Base-by-base conservation (phyloP, 2,329 filamentous ascomycete species). In the Pestalotiopsis sp. region DNA sequence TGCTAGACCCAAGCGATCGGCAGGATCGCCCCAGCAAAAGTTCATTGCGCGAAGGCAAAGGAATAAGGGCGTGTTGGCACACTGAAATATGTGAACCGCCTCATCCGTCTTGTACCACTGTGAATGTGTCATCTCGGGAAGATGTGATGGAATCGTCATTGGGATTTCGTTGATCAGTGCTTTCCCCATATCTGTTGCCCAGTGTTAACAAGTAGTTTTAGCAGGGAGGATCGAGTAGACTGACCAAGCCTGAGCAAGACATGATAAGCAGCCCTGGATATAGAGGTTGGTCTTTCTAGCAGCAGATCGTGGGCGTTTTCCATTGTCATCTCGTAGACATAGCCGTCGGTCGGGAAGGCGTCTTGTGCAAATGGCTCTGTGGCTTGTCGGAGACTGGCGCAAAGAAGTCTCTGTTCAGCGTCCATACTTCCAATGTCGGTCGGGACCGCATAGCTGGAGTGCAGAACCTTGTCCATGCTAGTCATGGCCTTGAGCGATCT, bases 1-100 rank as follows among this genome's bases (percentile, higher is more conserved):
- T n/a, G 66, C n/a, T 17, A 27, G 64, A n/a, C 64, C 61, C 12
- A 69, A 70, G 38, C 74, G 75, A 31, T 36, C 61, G 57, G 4
- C 58, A 4, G 20, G 59, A 57, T 73, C 72, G 41, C 72, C 73
- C 25, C 73, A 72, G 63, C 79, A 76, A 49, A 78, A 74, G 23
- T 78, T 78, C 38, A 82, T 71, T 36, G 81, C 80, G 39, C 78
- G 73, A 25, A 77, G 75, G 67, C 78, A 80, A 9, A 80, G 70
- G 20, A 79, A 69, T 3, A 80, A 68, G 0, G 79, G 74, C n/a
- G 77, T 74, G 58, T 69, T 61, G 6, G 74, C 67, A 58, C 58
- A 73, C 12, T 64, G 67, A 45, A 72, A 75, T 1, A 75, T 66
- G 13, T 64, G 59, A 3, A 41, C 41, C 12, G 69, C 66, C 3